Percentiles rank a stretch among this genome's conserved stretches.
Evolutionary conservation across 495 filamentous ascomycete genomes (phyloP).

Genomic region (Entonaema liquescens): DNA sequence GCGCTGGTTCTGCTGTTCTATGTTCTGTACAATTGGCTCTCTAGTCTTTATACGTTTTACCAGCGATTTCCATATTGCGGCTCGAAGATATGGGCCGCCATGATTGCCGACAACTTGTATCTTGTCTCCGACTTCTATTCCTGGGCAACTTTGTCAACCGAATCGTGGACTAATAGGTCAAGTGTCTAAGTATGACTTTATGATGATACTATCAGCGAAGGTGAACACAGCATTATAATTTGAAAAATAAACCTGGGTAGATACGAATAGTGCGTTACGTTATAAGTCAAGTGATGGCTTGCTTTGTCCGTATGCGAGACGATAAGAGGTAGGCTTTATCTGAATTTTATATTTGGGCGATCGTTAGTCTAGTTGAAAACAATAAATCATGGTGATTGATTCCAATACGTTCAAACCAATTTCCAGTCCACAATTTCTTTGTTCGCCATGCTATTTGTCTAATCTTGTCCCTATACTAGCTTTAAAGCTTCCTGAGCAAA

Average conservation of each 20-base stretch:
- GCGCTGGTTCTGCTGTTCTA: constrained; percentile 25
- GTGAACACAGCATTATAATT: neutral
- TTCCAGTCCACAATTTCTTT: neutral
- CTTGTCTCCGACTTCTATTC: constrained; percentile 31
- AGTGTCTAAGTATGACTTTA: constrained; percentile 6
- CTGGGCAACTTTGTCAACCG: constrained; percentile 7
- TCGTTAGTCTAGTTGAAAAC: neutral
- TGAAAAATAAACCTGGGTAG: neutral
- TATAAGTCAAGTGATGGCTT: neutral
- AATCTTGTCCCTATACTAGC: neutral
- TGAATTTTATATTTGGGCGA: neutral
- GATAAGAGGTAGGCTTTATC: neutral
- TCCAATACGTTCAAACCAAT: neutral
- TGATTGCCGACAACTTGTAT: constrained; percentile 29
- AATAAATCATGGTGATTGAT: neutral
- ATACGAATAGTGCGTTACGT: neutral
- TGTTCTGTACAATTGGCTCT: constrained; percentile 25
- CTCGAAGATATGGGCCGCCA: constrained; percentile 27
- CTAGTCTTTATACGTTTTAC: constrained; percentile 8
- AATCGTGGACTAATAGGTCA: constrained; percentile 24
- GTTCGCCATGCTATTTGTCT: neutral
- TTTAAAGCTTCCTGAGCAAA: neutral
- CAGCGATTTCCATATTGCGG: constrained; percentile 23
- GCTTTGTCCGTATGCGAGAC: neutral
- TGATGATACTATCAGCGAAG: neutral